A percentile compares a stretch with the other conserved stretches of the same genome.
Evolutionary conservation across 2,329 filamentous ascomycete genomes (phyloP).

Genomic region (Pseudogymnoascus sp.): DNA sequence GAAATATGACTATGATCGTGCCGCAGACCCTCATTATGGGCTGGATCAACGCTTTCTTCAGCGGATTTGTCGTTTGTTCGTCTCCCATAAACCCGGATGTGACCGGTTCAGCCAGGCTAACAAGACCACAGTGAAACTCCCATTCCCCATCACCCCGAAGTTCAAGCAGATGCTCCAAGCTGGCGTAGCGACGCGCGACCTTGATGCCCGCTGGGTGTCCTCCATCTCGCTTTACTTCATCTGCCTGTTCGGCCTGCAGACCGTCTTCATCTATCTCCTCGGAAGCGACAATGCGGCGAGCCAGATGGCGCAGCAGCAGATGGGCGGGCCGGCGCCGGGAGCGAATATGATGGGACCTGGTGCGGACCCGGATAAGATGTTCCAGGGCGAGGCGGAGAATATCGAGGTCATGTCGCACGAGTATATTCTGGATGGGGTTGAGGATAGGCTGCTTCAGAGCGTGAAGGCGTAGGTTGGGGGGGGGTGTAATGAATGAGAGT

Average conservation of each 20-base stretch:
- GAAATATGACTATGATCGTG: constrained; percentile 99
- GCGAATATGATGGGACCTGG: constrained; percentile 79
- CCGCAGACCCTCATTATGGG: constrained; percentile 99
- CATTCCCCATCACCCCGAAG: constrained; percentile 94
- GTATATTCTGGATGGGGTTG: constrained; percentile 81
- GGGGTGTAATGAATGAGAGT: background rate
- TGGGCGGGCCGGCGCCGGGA: constrained; percentile 52
- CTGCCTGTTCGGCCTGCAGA: constrained; percentile 91
- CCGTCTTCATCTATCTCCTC: constrained; percentile 93
- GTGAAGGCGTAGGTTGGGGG: constrained; percentile 19
- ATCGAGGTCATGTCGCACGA: constrained; percentile 90
- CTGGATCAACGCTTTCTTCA: constrained; percentile 99
- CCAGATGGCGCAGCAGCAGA: constrained; percentile 78
- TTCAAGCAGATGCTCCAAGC: constrained; percentile 99
- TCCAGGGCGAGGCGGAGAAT: constrained; percentile 87
- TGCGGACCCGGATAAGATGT: constrained; percentile 92
- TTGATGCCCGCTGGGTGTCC: constrained; percentile 97
- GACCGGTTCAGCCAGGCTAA: background rate
- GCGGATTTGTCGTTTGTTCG: constrained; percentile 92
- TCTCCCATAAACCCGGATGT: constrained; percentile 23
- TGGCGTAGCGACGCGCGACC: constrained; percentile 87
- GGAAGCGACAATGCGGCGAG: constrained; percentile 93
- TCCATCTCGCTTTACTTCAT: constrained; percentile 98
- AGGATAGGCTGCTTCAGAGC: constrained; percentile 65
- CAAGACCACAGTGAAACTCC: constrained; percentile 66